Base-by-base conservation (phyloP, 352 stramenopile genomes). In the Pythium coloratum region DNA sequence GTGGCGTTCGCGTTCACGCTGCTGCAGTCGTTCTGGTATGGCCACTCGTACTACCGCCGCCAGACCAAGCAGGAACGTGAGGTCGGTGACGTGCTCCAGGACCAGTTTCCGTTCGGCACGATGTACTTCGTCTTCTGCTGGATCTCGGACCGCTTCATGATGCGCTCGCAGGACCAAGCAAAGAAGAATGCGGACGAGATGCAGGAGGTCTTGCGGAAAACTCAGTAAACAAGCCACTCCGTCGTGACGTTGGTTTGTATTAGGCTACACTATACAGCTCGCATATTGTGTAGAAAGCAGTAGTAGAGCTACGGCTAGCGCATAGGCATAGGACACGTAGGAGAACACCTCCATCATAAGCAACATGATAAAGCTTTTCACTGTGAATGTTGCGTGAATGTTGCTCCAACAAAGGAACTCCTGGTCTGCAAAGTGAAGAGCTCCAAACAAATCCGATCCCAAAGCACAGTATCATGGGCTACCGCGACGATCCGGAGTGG, bases 71-170 rank as follows among this genome's bases (percentile, higher is more conserved):
- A 81, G 24, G 72, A 76, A 6, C 76, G 66, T 1, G 72, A 91
- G 46, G 64, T 77, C 18, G 86, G 83, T 38, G 86, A 94, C 59
- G 58, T 94, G 18, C 58, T 73, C 42, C 20, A 66, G 0, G 82
- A 91, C 62, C 86, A 94, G 58, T 58, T 92, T 16, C 70, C 86
- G 3, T 90, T 94, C 60, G 86, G 86, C 16, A 67, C 80, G 32
- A 74, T 92, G 61, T 92, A 90, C 72, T 94, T 94, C 46, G 44
- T 79, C 10, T 73, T 94, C 34, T 91, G 80, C 67, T 94, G 86
- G 86, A 69, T 72, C 49, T 85, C 86, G 44, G 86, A 94, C 69
- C 84, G 86, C 55, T 94, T 83, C 71, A 94, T 94, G 86, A 71
- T 94, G 60, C 79, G 84, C 65, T 85, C 82, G 18, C 74, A 88